phyloP scores from a whole-genome alignment of 768 basidiomycete genomes.

The Thelephora aurantiotincta region DNA sequence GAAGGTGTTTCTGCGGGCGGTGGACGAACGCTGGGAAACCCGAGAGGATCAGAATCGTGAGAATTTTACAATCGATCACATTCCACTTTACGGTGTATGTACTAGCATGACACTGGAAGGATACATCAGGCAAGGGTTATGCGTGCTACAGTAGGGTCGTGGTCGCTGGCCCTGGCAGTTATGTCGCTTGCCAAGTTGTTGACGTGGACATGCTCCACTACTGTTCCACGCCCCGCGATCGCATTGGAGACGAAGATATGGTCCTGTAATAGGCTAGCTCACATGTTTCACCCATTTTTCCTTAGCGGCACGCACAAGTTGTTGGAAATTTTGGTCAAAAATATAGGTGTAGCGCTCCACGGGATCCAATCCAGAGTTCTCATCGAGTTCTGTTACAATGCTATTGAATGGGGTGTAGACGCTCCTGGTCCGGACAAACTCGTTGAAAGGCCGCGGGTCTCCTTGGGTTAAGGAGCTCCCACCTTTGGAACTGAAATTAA shows the following conservation, averaged over 20 bases:
- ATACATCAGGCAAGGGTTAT: slow-evolving; percentile 5
- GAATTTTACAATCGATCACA: too few relatives aligned
- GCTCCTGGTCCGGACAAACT: too few relatives aligned
- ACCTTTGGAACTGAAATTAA: slow-evolving; percentile 43
- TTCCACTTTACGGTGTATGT: slow-evolving; percentile 1
- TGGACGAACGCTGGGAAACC: not conserved
- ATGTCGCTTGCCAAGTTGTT: slow-evolving; percentile 39
- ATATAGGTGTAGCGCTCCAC: slow-evolving; percentile 49
- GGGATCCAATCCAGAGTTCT: slow-evolving; percentile 28
- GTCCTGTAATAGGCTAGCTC: slow-evolving; percentile 15
- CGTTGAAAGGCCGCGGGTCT: slow-evolving; percentile 38
- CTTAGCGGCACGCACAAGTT: slow-evolving; percentile 18
- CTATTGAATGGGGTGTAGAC: slow-evolving; percentile 30
- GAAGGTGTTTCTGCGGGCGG: not conserved
- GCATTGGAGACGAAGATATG: slow-evolving; percentile 39
- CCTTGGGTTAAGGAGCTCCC: slow-evolving; percentile 41
- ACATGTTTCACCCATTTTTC: too few relatives aligned
- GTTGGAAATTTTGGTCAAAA: slow-evolving; percentile 43
- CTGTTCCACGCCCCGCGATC: slow-evolving; percentile 24
- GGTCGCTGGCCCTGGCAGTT: slow-evolving; percentile 34
- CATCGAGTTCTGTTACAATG: slow-evolving; percentile 35
- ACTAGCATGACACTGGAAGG: too few relatives aligned
- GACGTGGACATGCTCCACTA: slow-evolving; percentile 45
- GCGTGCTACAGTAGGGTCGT: slow-evolving; percentile 41
- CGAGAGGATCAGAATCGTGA: too few relatives aligned